Evolutionary conservation across 2,329 filamentous ascomycete genomes (phyloP), one percentile per base, ranked within the genome.

Genomic region (Cercospora janseana): DNA sequence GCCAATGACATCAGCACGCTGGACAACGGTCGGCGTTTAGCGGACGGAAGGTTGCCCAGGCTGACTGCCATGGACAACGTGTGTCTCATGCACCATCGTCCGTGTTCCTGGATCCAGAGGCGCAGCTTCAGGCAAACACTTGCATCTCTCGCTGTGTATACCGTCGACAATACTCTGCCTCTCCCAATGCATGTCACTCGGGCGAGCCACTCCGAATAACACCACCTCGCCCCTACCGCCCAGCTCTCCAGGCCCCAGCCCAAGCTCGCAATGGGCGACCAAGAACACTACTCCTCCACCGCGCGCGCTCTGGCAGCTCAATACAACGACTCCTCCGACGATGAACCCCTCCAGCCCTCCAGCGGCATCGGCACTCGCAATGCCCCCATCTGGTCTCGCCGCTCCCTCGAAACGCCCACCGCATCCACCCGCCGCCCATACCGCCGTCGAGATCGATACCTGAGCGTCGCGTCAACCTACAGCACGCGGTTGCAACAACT

Each of bases 291-390:
- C 65, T 66, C 73, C 55, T 72, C 72, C 49, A 75, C 73, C 13
- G 76, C 75, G 45, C 75, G 76, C 62, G 78, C 77, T 47, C 74
- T 81, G 35, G 75, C 78, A 37, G 69, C 79, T 20, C 74, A 76
- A 24, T 70, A 72, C 46, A 45, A 47, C 41, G 53, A 55, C 40
- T 26, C 51, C 28, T 40, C 46, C 35, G 46, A 56, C 48, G 47
- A 53, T 32, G 47, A 56, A 23, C 45, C 20, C 75, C 12, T 75
- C 69, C 47, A 60, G 67, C 60, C 60, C 67, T 45, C 60, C 56
- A 40, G n/a, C n/a, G n/a, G 61, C 21, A 67, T 42, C 67, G 67
- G 72, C 37, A 77, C 32, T 9, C 54, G 49, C 5, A 46, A 41
- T 27, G 59, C 51, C 4, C 54, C 56, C 2, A 49, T 55, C 26